These are phyloP conservation scores for Sequoiadendron giganteum DNA, from an alignment of 75 land plant species.

Conservation along the genomic window DNA sequence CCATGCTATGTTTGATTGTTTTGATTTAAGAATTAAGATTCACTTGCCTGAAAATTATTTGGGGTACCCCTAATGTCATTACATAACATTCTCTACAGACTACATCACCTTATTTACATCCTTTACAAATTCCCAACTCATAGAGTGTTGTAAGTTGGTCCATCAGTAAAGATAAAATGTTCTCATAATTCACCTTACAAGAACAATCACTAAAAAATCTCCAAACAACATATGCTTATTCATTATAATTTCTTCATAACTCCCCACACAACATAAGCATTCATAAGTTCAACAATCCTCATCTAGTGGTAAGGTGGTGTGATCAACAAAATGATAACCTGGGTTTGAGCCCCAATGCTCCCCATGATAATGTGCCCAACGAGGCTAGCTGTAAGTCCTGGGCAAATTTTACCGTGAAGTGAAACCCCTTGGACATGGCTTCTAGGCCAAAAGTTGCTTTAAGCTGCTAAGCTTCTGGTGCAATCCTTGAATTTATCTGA, in stretches of 20 bases:
- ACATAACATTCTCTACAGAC: neutral
- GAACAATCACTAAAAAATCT: neutral
- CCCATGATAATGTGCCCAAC: neutral
- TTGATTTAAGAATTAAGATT: neutral
- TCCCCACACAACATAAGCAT: neutral
- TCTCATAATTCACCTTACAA: neutral
- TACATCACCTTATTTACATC: neutral
- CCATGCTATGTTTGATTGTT: neutral
- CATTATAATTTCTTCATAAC: neutral
- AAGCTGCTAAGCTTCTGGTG: neutral
- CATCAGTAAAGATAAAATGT: neutral
- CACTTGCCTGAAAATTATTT: neutral
- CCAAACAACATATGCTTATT: neutral
- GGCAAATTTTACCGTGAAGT: neutral
- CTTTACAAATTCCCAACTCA: neutral
- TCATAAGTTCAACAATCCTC: neutral
- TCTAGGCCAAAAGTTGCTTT: neutral
- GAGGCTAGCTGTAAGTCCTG: neutral
- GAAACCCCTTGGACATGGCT: neutral
- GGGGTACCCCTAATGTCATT: neutral
- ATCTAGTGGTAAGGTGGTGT: neutral
- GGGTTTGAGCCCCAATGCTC: neutral
- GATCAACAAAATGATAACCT: neutral
- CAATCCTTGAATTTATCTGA: neutral
- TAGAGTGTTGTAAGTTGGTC: neutral